Conservation (phyloP, 177 flowering plant genomes). For the Vitis hybrid region DNA sequence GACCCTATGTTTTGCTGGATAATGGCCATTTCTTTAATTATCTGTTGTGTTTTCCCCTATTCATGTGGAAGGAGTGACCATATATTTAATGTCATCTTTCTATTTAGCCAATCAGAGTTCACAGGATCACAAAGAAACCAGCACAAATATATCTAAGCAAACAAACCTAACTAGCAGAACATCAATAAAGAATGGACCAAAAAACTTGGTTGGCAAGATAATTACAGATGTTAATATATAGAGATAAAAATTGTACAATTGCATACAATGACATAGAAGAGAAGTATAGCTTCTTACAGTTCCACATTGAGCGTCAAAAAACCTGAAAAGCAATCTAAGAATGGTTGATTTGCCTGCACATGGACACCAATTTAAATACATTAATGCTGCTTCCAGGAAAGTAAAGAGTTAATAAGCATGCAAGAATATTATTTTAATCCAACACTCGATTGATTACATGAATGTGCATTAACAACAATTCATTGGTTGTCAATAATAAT, state of each 20-base stretch:
- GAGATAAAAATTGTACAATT: neutral
- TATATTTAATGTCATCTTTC: neutral
- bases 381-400: slow-evolving; percentile 9
- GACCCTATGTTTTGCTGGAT: too few relatives aligned
- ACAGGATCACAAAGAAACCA: neutral
- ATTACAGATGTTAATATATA: neutral
- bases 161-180: neutral
- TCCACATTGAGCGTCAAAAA: slow-evolving; percentile 76
- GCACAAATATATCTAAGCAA: neutral
- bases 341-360: slow-evolving; percentile 94
- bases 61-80: neutral
- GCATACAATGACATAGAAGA: slow-evolving; percentile 4
- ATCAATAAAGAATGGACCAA: neutral
- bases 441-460: neutral
- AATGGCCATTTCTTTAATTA: too few relatives aligned
- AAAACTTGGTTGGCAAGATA: neutral
- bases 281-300: slow-evolving; percentile 52
- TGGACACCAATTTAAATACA: slow-evolving; percentile 15
- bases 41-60: neutral
- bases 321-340: slow-evolving; percentile 91
- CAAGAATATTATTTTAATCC: neutral
- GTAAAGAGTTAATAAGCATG: neutral
- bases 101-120: neutral
- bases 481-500: neutral
- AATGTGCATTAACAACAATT: neutral